Evolutionary conservation across 805 yeast genomes (phyloP).

Genomic region (Myxozyma nipponensis): DNA sequence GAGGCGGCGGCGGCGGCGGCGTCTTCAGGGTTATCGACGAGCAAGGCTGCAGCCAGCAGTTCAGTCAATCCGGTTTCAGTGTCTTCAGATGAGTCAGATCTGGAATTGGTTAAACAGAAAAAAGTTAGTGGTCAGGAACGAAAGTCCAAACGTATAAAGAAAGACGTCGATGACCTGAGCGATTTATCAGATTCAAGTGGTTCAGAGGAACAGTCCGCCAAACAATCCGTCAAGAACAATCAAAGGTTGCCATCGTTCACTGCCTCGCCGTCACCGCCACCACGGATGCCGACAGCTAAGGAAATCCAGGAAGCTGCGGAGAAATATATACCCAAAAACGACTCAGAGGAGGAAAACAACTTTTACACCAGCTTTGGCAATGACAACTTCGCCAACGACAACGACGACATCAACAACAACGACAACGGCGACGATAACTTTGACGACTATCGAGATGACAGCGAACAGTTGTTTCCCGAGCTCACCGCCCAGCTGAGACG

Average conservation of each 20-base stretch:
- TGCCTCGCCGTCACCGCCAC: background rate
- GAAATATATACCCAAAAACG: background rate
- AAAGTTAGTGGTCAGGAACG: background rate
- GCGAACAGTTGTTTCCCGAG: slow-evolving; percentile 17
- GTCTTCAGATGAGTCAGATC: background rate
- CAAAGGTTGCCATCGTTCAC: background rate
- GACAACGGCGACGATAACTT: background rate
- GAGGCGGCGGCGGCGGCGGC: too few species aligned
- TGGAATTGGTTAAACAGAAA: background rate
- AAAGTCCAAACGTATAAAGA: background rate
- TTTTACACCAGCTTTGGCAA: background rate
- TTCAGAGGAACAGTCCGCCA: background rate
- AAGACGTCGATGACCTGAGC: background rate
- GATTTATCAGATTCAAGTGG: background rate
- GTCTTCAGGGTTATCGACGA: too few species aligned
- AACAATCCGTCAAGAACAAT: background rate
- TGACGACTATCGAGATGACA: background rate
- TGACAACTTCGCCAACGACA: background rate
- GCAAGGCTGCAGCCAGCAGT: background rate
- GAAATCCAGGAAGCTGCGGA: background rate
- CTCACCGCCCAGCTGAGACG: slow-evolving; percentile 18
- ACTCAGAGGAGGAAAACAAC: background rate
- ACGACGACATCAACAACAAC: slow-evolving; percentile 3
- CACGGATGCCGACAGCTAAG: background rate
- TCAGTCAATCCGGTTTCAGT: background rate